A percentile compares a stretch with the other conserved stretches of the same genome.
phyloP scores from a whole-genome alignment of 148 eudicot species.

The Heliamphora exappendiculata region DNA sequence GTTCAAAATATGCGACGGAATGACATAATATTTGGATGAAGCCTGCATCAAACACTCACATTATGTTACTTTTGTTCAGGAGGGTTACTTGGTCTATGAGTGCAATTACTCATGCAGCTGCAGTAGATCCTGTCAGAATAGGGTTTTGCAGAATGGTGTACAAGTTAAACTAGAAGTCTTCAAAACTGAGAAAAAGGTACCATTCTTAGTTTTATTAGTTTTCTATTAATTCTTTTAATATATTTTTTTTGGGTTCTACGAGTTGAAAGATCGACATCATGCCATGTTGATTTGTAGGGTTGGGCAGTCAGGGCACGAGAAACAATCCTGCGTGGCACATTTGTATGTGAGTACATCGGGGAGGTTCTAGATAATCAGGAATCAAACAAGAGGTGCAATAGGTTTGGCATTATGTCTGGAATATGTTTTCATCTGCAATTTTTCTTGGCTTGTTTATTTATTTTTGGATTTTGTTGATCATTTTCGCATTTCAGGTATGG shows the following conservation, averaged over 20 bases:
- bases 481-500: slow-evolving; percentile 40
- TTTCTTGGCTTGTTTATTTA: background rate
- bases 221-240: no score
- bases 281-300: slow-evolving; percentile 46
- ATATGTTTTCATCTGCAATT: background rate
- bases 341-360: slow-evolving; percentile 83
- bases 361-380: slow-evolving; percentile 73
- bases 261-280: slow-evolving; percentile 5
- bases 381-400: slow-evolving; percentile 57
- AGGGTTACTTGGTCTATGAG: slow-evolving; percentile 76
- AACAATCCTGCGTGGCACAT: slow-evolving; percentile 61
- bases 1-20: background rate
- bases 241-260: background rate
- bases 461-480: background rate
- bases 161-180: slow-evolving; percentile 69
- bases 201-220: background rate
- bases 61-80: slow-evolving; percentile 36
- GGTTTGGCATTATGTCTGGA: slow-evolving; percentile 36
- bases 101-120: slow-evolving; percentile 79
- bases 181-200: slow-evolving; percentile 81
- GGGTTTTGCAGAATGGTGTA: slow-evolving; percentile 86
- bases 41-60: background rate
- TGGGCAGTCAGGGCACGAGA: slow-evolving; percentile 87
- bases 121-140: slow-evolving; percentile 64
- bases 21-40: background rate